These are phyloP conservation scores for Coniosporium tulheliwenetii DNA, from an alignment of 2,329 filamentous ascomycete genomes.

Conservation along the genomic window DNA sequence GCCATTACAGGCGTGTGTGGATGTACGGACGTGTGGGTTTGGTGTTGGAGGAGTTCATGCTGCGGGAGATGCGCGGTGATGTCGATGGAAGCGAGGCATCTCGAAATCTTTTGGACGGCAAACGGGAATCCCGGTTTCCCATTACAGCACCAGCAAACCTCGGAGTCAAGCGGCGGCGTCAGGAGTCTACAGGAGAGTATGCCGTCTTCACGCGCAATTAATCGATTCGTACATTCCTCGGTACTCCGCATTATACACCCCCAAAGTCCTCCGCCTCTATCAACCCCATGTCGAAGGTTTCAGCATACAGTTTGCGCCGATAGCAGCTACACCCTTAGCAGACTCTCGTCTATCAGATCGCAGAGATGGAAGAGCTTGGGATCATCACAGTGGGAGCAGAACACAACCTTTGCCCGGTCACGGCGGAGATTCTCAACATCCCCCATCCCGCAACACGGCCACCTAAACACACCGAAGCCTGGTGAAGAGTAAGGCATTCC, in stretches of 20 bases:
- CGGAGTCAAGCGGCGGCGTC: no score
- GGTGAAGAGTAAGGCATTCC: constrained; percentile 67
- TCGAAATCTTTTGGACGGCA: no score
- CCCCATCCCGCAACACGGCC: constrained; percentile 49
- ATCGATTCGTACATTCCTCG: not conserved
- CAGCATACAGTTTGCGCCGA: not conserved
- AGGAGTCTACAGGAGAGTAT: no score
- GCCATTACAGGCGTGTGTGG: constrained; percentile 15
- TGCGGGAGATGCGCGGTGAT: not conserved
- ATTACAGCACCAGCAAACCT: no score
- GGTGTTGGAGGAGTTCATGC: constrained; percentile 3
- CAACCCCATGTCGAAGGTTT: constrained; percentile 2
- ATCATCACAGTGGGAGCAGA: no score
- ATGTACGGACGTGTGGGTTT: constrained; percentile 3
- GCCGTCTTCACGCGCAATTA: no score
- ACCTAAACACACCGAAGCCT: constrained; percentile 68
- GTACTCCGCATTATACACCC: constrained; percentile 2
- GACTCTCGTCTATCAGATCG: no score
- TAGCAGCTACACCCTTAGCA: not conserved
- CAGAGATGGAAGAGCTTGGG: no score
- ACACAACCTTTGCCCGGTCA: constrained; percentile 5
- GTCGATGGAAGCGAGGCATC: no score
- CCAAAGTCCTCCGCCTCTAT: constrained; percentile 1
- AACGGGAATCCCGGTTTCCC: no score
- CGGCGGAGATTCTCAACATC: constrained; percentile 51